Evolutionary conservation across 148 eudicot genomes (phyloP).

Genomic region (Diospyros lotus): DNA sequence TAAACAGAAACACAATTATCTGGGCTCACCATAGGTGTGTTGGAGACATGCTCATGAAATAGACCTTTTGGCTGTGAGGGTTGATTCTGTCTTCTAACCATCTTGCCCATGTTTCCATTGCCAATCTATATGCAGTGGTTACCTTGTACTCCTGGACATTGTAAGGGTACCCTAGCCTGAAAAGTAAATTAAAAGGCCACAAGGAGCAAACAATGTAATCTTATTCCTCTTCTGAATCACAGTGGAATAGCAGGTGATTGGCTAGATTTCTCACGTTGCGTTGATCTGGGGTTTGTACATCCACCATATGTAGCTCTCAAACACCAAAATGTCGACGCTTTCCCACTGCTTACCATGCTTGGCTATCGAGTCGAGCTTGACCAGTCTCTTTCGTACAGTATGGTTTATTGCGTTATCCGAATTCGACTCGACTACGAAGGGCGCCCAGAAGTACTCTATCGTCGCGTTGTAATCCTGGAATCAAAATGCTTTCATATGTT

Average conservation of each 20-base stretch:
- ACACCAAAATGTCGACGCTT: conserved; percentile 69
- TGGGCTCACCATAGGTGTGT: conserved; percentile 81
- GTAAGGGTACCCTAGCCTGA: conserved; percentile 47
- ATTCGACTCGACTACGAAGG: conserved; percentile 79
- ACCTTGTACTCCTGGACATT: conserved; percentile 64
- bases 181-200: not conserved
- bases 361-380: conserved; percentile 65
- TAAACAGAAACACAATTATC: too few relatives aligned
- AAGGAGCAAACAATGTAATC: not conserved
- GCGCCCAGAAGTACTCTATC: conserved; percentile 96
- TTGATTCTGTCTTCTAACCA: conserved; percentile 80
- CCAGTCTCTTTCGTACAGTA: conserved; percentile 56
- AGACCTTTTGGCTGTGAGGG: conserved; percentile 59
- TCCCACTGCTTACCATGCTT: conserved; percentile 76
- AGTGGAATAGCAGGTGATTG: too few relatives aligned
- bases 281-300: conserved; percentile 81
- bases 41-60: conserved; percentile 89
- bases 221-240: too few relatives aligned
- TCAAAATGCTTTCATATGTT: not conserved
- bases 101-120: conserved; percentile 84
- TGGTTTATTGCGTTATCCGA: conserved; percentile 88
- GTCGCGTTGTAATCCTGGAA: conserved; percentile 81
- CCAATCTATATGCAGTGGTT: conserved; percentile 70
- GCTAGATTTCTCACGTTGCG: conserved; percentile 54
- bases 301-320: conserved; percentile 98